phyloP scores from a whole-genome alignment of 805 yeast genomes.

The Candida montana region DNA sequence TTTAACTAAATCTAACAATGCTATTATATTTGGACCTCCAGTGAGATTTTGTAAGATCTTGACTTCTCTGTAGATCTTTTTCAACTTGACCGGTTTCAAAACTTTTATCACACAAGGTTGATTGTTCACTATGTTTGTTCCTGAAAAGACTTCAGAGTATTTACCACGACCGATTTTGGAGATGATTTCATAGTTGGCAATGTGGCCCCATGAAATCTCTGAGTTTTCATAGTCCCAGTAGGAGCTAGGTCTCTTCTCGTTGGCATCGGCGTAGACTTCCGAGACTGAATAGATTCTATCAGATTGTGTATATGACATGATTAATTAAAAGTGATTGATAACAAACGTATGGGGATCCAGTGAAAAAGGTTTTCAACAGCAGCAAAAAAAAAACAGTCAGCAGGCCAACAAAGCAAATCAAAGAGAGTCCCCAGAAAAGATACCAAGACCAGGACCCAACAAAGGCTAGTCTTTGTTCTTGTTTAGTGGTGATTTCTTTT shows the following conservation, averaged over 20 bases:
- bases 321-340: background rate
- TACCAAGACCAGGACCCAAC: too few relatives aligned
- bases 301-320: slow-evolving; percentile 21
- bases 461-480: too few relatives aligned
- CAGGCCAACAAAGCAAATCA: too few relatives aligned
- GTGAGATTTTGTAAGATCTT: slow-evolving; percentile 80
- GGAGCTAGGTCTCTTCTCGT: slow-evolving; percentile 57
- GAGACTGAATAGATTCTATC: slow-evolving; percentile 39
- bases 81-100: slow-evolving; percentile 86
- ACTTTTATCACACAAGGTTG: slow-evolving; percentile 78
- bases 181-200: slow-evolving; percentile 64
- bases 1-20: slow-evolving; percentile 71
- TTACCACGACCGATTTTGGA: slow-evolving; percentile 88
- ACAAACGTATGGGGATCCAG: too few relatives aligned
- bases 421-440: too few relatives aligned
- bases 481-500: too few relatives aligned
- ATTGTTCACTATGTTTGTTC: slow-evolving; percentile 61
- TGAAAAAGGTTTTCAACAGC: too few relatives aligned
- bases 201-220: slow-evolving; percentile 58
- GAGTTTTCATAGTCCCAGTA: slow-evolving; percentile 86
- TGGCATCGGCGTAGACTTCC: slow-evolving; percentile 72
- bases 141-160: slow-evolving; percentile 92
- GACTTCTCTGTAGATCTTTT: slow-evolving; percentile 86
- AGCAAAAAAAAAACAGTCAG: too few relatives aligned
- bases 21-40: slow-evolving; percentile 79